Percentiles rank a stretch among this genome's conserved stretches.
Evolutionary conservation across 495 filamentous ascomycete species (phyloP).

Genomic region (Massariosphaeria phaeospora): DNA sequence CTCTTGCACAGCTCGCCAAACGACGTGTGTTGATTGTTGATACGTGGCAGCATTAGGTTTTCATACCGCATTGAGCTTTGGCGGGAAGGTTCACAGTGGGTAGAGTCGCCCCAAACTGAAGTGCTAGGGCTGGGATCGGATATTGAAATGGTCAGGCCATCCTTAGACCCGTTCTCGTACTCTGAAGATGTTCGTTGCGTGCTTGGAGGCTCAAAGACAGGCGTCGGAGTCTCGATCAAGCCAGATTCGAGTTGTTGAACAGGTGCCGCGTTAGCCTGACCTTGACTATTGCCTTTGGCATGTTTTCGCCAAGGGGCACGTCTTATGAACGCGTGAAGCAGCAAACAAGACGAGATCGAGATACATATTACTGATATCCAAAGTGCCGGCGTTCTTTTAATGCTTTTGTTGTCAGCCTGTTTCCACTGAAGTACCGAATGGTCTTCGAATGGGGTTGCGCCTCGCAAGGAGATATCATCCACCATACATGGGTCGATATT

Average conservation of each 20-base stretch:
- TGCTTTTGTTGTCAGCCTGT: conserved; percentile 17
- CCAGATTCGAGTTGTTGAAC: background rate
- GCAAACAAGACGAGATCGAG: conserved; percentile 26
- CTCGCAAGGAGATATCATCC: conserved; percentile 39
- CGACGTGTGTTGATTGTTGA: background rate
- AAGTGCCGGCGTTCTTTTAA: conserved; percentile 25
- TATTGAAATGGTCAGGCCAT: conserved; percentile 20
- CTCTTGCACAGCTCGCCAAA: background rate
- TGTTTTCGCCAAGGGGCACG: conserved; percentile 24
- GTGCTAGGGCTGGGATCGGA: background rate
- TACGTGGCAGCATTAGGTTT: conserved; percentile 15
- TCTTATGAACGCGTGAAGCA: conserved; percentile 29
- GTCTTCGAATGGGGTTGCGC: conserved; percentile 30
- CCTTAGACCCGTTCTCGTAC: background rate
- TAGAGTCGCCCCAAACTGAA: conserved; percentile 14
- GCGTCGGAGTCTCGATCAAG: background rate
- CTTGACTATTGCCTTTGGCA: background rate
- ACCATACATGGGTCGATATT: conserved; percentile 36
- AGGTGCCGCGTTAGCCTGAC: background rate
- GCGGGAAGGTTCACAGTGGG: conserved; percentile 2
- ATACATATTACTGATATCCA: conserved; percentile 28
- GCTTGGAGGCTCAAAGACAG: background rate
- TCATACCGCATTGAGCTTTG: conserved; percentile 13
- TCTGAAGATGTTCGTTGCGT: background rate
- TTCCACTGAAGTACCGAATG: conserved; percentile 33